Conservation (phyloP, 441 rosid genomes). For the Bocquillonia castaneifolia region DNA sequence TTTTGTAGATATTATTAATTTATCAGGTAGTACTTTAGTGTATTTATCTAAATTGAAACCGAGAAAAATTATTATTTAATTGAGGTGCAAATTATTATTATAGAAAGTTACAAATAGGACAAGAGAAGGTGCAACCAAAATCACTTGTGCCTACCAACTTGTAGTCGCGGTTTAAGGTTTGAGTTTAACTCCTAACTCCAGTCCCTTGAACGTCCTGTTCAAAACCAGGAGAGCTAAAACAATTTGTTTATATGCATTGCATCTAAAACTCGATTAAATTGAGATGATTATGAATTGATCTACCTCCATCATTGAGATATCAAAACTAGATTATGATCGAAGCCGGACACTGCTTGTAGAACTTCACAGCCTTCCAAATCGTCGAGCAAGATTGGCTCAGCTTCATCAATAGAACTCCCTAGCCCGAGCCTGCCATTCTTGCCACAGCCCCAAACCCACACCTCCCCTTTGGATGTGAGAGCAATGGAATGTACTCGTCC, state of each 20-base stretch:
- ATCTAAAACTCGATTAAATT: not conserved
- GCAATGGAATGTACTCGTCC: conserved; percentile 79
- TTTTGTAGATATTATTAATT: no score
- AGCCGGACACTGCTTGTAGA: conserved; percentile 65
- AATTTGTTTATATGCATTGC: not conserved
- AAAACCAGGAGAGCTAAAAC: not conserved
- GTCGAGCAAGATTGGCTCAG: conserved; percentile 55
- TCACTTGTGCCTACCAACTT: no score
- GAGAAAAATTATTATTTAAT: no score
- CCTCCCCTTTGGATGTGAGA: conserved; percentile 56
- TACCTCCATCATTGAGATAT: conserved; percentile 31
- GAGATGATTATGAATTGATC: not conserved
- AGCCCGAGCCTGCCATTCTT: conserved; percentile 84
- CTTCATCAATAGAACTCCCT: conserved; percentile 69
- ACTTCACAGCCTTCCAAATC: conserved; percentile 47
- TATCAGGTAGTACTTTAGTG: no score
- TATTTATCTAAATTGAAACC: no score
- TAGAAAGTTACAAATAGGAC: no score
- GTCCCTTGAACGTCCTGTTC: no score
- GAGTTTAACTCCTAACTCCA: no score
- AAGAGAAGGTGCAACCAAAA: no score
- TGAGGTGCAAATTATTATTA: no score
- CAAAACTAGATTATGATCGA: conserved; percentile 74
- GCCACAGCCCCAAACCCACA: conserved; percentile 92
- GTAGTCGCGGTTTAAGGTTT: no score